phyloP scores from a whole-genome alignment of 208 protist genomes.

The Trypanosoma conorhini region DNA sequence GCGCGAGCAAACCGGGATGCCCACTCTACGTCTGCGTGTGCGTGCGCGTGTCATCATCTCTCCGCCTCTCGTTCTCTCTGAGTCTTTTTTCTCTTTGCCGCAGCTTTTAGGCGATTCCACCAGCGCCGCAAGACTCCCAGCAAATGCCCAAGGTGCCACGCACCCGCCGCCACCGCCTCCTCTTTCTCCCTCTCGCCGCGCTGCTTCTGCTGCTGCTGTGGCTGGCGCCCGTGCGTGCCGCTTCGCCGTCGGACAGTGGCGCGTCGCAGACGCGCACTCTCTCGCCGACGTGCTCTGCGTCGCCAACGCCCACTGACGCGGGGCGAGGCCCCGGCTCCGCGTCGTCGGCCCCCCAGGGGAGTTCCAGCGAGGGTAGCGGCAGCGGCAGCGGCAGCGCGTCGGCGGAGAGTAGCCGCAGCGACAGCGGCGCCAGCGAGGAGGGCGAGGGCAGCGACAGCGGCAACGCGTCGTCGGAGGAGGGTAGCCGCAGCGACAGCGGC shows the following conservation, averaged over 20 bases:
- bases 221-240: neutral
- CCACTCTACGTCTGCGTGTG: conserved; percentile 5
- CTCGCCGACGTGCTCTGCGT: no score
- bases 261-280: no score
- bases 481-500: neutral
- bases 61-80: neutral
- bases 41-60: neutral
- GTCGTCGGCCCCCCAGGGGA: neutral
- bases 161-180: neutral
- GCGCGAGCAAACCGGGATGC: neutral
- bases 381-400: neutral
- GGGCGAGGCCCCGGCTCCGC: no score
- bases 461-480: neutral
- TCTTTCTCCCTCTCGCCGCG: neutral
- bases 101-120: neutral
- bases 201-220: neutral
- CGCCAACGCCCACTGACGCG: no score
- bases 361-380: no score
- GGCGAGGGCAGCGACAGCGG: neutral
- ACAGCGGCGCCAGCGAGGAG: neutral
- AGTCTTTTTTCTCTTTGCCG: neutral
- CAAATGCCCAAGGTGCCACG: neutral
- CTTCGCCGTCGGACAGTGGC: neutral
- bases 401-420: neutral
- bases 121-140: neutral